Base-by-base conservation (phyloP, 495 filamentous ascomycete genomes). In the Neurospora pannonica region DNA sequence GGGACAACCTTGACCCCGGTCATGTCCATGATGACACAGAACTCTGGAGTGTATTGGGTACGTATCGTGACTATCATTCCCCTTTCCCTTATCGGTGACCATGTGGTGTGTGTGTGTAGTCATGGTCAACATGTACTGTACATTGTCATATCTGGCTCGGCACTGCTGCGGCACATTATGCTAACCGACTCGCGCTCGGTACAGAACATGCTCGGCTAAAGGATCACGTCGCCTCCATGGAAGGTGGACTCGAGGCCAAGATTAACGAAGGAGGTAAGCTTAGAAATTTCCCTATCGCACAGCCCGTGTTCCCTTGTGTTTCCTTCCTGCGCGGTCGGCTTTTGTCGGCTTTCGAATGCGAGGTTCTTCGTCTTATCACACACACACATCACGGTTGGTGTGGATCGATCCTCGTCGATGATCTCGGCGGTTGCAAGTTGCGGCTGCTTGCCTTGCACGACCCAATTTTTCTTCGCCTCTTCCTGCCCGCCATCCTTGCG, bases 11-110 rank as follows among this genome's bases (percentile, higher is more conserved):
- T 42, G 97, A 99, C 80, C 97, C 97, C 40, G 92, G 92, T 42
- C 92, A 97, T 82, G 94, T 95, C 71, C 95, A 98, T 79, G 96
- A 97, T 82, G 97, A 99, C 80, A 97, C 94, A 13, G 97, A 98
- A 80, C 89, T 99, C 19, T 99, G 97, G 97, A 95, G 92, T 77
- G 97, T 97, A 46, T 87, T 99, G 70, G 92, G 94, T 95, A 87
- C 80, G 91, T 88, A 75, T 75, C 73, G 54, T 46, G 76, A 76
- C 74, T n/a, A 76, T 75, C 78, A 75, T 75, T 75, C 70, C 69
- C 48, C 40, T 74, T 79, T 75, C 71, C 75, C 77, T 75, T 73
- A 46, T 72, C 74, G 71, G 71, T 38, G 69, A 36, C 72, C 17
- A 42, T 48, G 75, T 70, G 76, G 78, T 36, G 13, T 28, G 13